Evolutionary conservation across 441 rosid genomes (phyloP), one percentile per base, ranked within the genome.

Genomic region (Jatropha podagrica): DNA sequence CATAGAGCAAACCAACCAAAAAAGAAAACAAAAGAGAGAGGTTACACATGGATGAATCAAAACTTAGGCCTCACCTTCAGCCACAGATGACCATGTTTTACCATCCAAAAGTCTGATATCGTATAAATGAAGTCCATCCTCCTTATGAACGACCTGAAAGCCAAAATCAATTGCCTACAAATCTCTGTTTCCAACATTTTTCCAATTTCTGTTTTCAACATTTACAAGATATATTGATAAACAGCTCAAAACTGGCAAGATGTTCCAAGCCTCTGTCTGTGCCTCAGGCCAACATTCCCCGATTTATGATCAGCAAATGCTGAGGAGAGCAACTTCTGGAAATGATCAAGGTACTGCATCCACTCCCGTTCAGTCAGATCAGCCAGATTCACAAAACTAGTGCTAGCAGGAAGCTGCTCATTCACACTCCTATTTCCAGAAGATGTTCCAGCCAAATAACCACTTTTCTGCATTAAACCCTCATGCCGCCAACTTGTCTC

Each of bases 201-300:
- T 65, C 27, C 27, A 41, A 13, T 71, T 41, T 20, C 32, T 41
- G 32, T 48, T 69, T 77, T 51, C 61, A 3, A 20, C 60, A 42
- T 56, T 69, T 51, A 65, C 1, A 5, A 64, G 41, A 69, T 65
- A 32, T 46, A 64, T 64, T 48, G 26, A 58, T 62, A 20, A 55
- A 26, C 6, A 7, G 18, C 52, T 80, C 89, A 92, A 89, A 94
- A 92, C 87, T 86, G 95, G 92, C 97, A 92, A 2, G 98, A 95
- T 65, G 97, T 89, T 46, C 97, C 98, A 15, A 95, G 91, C 88
- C 97, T 92, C 87, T 80, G 97, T 68, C 85, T 88, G 84, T 85
- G 92, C 80, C 86, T 90, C 85, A 84, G 91, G 56, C 91, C 90
- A 65, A 83, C 37, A 26, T 83, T 86, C 13, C 85, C 77, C 0